A percentile compares a stretch with the other conserved stretches of the same genome.
These are phyloP conservation scores for Trypanosoma scelopori DNA, from an alignment of 208 protist species.

Conservation along the genomic window DNA sequence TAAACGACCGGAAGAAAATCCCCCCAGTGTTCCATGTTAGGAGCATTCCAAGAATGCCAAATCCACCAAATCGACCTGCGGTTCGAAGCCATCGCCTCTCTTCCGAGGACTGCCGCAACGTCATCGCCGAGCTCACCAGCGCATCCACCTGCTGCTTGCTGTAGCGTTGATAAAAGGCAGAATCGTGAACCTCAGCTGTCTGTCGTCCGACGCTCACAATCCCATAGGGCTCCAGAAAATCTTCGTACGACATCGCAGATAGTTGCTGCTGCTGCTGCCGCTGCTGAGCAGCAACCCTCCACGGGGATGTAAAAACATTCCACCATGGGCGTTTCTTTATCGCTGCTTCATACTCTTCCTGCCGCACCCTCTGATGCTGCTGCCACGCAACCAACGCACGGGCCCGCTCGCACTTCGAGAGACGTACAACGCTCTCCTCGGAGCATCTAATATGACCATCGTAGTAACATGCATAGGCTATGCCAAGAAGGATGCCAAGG, in stretches of 20 bases:
- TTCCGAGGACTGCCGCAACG: slow-evolving; percentile 39
- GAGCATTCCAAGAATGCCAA: slow-evolving; percentile 64
- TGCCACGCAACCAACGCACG: slow-evolving; percentile 31
- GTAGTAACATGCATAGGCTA: slow-evolving; percentile 34
- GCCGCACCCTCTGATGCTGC: slow-evolving; percentile 28
- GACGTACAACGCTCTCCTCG: slow-evolving; percentile 15
- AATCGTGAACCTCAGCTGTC: slow-evolving; percentile 13
- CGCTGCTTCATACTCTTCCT: slow-evolving; percentile 26
- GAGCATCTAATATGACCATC: slow-evolving; percentile 26
- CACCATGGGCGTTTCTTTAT: slow-evolving; percentile 21
- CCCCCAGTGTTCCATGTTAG: slow-evolving; percentile 73
- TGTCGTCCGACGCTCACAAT: slow-evolving; percentile 28
- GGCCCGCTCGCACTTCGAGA: slow-evolving; percentile 27
- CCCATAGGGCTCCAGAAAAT: slow-evolving; percentile 27
- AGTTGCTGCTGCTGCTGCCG: not conserved
- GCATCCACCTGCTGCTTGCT: slow-evolving; percentile 67
- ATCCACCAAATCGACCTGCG: slow-evolving; percentile 45
- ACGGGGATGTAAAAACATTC: slow-evolving; percentile 8
- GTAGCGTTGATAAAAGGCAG: slow-evolving; percentile 30
- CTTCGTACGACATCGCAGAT: slow-evolving; percentile 8
- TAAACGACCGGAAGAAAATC: slow-evolving; percentile 49
- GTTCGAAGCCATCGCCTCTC: slow-evolving; percentile 70
- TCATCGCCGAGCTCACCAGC: slow-evolving; percentile 54
- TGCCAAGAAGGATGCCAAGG: slow-evolving; percentile 38
- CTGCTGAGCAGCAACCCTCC: slow-evolving; percentile 6